A percentile compares a stretch with the other conserved stretches of the same genome.
Conservation (phyloP, 768 basidiomycete genomes). For the Auricularia sp. region DNA sequence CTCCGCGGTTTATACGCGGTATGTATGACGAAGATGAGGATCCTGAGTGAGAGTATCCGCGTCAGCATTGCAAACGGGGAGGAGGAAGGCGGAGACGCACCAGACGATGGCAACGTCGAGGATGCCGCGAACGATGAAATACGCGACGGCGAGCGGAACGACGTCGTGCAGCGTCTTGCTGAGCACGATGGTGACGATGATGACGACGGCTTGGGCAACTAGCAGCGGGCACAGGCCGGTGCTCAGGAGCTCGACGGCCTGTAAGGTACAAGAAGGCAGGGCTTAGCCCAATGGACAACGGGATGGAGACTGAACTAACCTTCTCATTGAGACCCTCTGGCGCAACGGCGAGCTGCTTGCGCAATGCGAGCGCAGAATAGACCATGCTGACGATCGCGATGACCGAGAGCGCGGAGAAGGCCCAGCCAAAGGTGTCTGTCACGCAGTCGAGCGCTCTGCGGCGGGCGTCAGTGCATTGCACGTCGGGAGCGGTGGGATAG, state of each 20-base stretch:
- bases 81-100: neutral
- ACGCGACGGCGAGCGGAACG: neutral
- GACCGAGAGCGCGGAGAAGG: neutral
- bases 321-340: neutral
- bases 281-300: neutral
- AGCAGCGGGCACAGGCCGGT: neutral
- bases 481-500: neutral
- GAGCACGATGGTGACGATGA: neutral
- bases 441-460: neutral
- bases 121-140: neutral
- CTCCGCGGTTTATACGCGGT: neutral
- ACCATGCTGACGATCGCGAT: neutral
- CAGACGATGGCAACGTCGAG: neutral
- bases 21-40: neutral
- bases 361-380: neutral
- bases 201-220: neutral
- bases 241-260: neutral
- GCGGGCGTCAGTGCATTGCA: neutral
- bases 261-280: neutral
- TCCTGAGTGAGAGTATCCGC: neutral
- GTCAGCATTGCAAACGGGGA: no score
- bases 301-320: neutral
- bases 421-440: neutral
- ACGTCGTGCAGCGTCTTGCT: neutral
- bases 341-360: neutral